Evolutionary conservation across 495 filamentous ascomycete species (phyloP).

Genomic region (Hyaloscypha hepaticicola): DNA sequence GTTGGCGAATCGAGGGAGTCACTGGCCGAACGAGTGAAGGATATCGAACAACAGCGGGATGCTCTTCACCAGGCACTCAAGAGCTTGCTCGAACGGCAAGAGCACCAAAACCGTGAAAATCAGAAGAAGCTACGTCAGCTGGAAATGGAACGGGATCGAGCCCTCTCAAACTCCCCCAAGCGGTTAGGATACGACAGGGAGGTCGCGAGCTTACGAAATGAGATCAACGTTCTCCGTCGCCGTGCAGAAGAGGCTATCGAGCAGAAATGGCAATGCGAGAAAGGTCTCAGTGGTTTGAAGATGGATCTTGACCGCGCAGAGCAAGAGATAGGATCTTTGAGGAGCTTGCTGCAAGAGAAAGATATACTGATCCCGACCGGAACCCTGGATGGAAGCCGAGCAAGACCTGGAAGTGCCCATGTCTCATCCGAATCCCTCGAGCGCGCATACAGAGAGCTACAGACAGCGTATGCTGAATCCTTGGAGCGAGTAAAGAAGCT

Average conservation of each 20-base stretch:
- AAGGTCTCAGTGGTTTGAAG: conserved; percentile 85
- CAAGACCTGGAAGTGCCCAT: conserved; percentile 30
- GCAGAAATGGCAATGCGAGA: conserved; percentile 95
- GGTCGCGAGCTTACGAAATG: conserved; percentile 71
- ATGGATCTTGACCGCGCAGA: conserved; percentile 97
- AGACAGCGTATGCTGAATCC: conserved; percentile 54
- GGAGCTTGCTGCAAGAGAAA: conserved; percentile 78
- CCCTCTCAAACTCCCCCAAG: conserved; percentile 66
- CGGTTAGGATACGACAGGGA: conserved; percentile 80
- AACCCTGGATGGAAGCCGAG: conserved; percentile 44
- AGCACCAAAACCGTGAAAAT: conserved; percentile 76
- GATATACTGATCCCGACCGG: conserved; percentile 64
- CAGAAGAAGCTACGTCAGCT: conserved; percentile 71
- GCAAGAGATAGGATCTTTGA: conserved; percentile 82
- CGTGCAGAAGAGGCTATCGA: conserved; percentile 95
- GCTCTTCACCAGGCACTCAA: conserved; percentile 83
- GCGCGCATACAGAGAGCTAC: conserved; percentile 76
- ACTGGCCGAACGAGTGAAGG: conserved; percentile 81
- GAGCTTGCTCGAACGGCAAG: conserved; percentile 83
- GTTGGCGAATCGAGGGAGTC: conserved; percentile 61
- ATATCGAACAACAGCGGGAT: conserved; percentile 91
- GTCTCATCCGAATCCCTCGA: conserved; percentile 73
- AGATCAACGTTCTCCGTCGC: conserved; percentile 80
- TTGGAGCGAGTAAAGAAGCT: conserved; percentile 56
- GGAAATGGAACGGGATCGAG: conserved; percentile 74